phyloP scores from a whole-genome alignment of 208 protist genomes.

The Endotrypanum monterogeii region DNA sequence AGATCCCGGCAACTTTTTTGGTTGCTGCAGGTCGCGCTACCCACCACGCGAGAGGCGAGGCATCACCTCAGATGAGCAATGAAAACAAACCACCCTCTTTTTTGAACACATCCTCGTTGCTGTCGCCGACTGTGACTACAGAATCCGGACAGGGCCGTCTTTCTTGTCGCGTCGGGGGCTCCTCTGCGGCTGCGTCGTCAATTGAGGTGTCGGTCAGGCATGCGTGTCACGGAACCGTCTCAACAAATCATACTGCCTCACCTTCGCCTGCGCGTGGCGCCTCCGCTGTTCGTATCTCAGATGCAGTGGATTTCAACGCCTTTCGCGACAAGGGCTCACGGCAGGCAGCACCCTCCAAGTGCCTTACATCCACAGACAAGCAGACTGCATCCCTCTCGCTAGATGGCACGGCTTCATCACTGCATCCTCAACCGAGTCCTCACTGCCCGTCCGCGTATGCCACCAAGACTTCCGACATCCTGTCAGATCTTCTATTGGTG shows the following conservation, averaged over 20 bases:
- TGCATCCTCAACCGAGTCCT: neutral
- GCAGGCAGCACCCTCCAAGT: neutral
- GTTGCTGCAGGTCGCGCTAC: neutral
- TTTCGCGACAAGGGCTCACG: neutral
- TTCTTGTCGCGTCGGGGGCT: neutral
- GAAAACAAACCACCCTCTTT: neutral
- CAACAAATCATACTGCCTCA: neutral
- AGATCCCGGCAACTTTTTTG: neutral
- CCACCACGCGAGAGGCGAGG: neutral
- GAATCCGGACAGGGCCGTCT: neutral
- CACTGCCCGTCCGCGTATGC: neutral
- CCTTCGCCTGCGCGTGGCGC: neutral
- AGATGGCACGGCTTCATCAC: neutral
- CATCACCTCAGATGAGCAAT: neutral
- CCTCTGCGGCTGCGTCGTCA: neutral
- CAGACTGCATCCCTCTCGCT: neutral
- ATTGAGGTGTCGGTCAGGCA: neutral
- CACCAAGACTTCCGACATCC: neutral
- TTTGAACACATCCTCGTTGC: too few relatives aligned
- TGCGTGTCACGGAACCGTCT: neutral
- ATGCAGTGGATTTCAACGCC: neutral
- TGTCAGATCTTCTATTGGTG: neutral
- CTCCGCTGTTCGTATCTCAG: neutral
- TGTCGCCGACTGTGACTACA: neutral
- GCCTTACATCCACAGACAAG: neutral